phyloP scores from a whole-genome alignment of 768 basidiomycete species.

The Leccinum rimulosum region DNA sequence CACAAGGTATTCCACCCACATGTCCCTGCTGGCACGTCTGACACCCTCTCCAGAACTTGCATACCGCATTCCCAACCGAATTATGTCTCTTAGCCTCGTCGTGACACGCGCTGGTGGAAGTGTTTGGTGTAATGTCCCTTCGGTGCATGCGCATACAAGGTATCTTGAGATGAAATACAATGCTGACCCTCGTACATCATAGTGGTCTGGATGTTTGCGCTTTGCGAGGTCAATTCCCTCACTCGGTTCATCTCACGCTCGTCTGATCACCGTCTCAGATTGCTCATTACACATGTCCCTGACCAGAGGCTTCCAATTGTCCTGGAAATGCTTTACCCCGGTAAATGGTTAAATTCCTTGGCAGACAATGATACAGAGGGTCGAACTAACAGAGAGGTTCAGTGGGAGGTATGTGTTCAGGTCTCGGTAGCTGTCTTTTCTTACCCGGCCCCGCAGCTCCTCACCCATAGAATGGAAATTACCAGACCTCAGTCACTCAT shows the following conservation, averaged over 20 bases:
- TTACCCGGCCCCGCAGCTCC: slow-evolving; percentile 36
- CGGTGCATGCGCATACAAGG: slow-evolving; percentile 41
- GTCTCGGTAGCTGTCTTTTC: neutral
- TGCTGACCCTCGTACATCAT: neutral
- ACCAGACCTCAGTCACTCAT: slow-evolving; percentile 58
- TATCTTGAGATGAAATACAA: neutral
- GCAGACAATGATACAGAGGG: slow-evolving; percentile 52
- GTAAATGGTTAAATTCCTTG: slow-evolving; percentile 55
- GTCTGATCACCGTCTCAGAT: slow-evolving; percentile 30
- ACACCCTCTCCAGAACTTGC: slow-evolving; percentile 54
- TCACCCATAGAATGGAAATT: slow-evolving; percentile 43
- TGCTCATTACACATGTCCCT: slow-evolving; percentile 37
- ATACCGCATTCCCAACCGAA: slow-evolving; percentile 59
- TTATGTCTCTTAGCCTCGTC: slow-evolving; percentile 60
- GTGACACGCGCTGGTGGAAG: slow-evolving; percentile 70
- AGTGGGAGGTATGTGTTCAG: slow-evolving; percentile 44
- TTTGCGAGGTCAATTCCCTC: slow-evolving; percentile 33
- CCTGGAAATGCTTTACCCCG: slow-evolving; percentile 58
- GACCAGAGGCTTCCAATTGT: slow-evolving; percentile 48
- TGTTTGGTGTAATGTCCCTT: slow-evolving; percentile 58
- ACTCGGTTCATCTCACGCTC: neutral
- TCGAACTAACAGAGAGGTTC: slow-evolving; percentile 63
- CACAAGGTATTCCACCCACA: slow-evolving; percentile 49
- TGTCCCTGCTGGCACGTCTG: neutral
- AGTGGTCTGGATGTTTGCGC: slow-evolving; percentile 41